phyloP scores from a whole-genome alignment of 306 rosid species.

The Bauhinia variegata region DNA sequence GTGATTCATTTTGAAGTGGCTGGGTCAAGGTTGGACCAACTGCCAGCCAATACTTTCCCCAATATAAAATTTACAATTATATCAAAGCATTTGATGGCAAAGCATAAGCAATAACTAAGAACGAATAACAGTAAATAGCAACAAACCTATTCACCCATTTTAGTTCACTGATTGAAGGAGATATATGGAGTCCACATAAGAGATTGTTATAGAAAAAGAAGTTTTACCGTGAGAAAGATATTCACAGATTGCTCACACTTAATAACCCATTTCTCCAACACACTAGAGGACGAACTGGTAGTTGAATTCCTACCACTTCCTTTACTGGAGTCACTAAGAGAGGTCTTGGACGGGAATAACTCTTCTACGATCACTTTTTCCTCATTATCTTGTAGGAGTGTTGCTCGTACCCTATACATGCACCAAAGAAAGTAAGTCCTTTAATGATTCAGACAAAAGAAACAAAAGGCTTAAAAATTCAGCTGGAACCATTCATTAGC shows the following conservation, averaged over 20 bases:
- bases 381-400: slow-evolving; percentile 67
- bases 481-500: background rate
- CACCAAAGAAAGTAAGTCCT: background rate
- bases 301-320: slow-evolving; percentile 25
- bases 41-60: background rate
- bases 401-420: slow-evolving; percentile 59
- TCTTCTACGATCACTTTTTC: slow-evolving; percentile 62
- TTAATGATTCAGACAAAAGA: slow-evolving; percentile 1
- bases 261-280: slow-evolving; percentile 60
- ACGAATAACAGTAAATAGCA: background rate
- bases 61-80: background rate
- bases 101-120: background rate
- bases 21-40: background rate
- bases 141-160: background rate
- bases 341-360: slow-evolving; percentile 56
- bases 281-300: slow-evolving; percentile 45
- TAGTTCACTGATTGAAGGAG: slow-evolving; percentile 11
- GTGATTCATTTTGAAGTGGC: background rate
- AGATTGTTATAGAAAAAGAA: background rate
- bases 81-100: background rate
- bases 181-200: background rate
- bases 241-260: slow-evolving; percentile 80
- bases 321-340: slow-evolving; percentile 41
- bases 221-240: slow-evolving; percentile 78
- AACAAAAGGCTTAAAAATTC: background rate